Percentiles rank a stretch among this genome's conserved stretches.
Evolutionary conservation across 2,329 filamentous ascomycete genomes (phyloP).

Genomic region (Daldinia sp.): DNA sequence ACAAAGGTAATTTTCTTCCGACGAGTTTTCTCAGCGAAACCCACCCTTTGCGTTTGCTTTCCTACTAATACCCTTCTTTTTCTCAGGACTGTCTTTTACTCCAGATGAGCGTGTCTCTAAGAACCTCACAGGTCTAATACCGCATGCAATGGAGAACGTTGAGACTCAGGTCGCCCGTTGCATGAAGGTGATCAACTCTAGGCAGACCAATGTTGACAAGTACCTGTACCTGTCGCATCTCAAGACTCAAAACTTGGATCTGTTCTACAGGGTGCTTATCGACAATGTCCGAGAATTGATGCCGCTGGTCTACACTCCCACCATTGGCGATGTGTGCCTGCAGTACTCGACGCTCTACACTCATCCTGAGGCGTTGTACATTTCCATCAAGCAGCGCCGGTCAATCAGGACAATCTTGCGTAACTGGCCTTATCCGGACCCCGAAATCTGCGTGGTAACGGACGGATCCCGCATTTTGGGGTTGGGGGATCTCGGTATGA

Average conservation of each 20-base stretch:
- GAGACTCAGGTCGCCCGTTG: conserved; percentile 73
- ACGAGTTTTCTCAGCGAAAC: conserved; percentile 36
- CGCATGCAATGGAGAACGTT: conserved; percentile 71
- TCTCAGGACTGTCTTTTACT: conserved; percentile 70
- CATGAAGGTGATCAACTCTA: conserved; percentile 79
- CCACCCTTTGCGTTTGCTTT: conserved; percentile 17
- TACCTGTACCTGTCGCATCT: conserved; percentile 84
- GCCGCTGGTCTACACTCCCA: conserved; percentile 87
- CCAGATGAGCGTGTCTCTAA: conserved; percentile 72
- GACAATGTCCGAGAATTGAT: conserved; percentile 83
- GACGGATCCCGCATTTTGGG: conserved; percentile 94
- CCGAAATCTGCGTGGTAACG: conserved; percentile 96
- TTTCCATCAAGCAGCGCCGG: conserved; percentile 94
- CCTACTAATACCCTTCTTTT: conserved; percentile 31
- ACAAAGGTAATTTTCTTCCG: conserved; percentile 65
- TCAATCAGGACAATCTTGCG: conserved; percentile 87
- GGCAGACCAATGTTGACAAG: conserved; percentile 80
- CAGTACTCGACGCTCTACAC: conserved; percentile 97
- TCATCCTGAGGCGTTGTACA: conserved; percentile 93
- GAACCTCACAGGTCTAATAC: conserved; percentile 75
- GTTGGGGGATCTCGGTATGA: conserved; percentile 93
- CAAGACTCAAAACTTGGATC: conserved; percentile 80
- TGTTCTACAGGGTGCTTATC: conserved; percentile 86
- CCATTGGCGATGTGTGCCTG: conserved; percentile 95
- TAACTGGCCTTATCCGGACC: conserved; percentile 91